These are phyloP conservation scores for Xerocomus nothofagi DNA, from an alignment of 1,284 basidiomycete species.

Conservation along the genomic window DNA sequence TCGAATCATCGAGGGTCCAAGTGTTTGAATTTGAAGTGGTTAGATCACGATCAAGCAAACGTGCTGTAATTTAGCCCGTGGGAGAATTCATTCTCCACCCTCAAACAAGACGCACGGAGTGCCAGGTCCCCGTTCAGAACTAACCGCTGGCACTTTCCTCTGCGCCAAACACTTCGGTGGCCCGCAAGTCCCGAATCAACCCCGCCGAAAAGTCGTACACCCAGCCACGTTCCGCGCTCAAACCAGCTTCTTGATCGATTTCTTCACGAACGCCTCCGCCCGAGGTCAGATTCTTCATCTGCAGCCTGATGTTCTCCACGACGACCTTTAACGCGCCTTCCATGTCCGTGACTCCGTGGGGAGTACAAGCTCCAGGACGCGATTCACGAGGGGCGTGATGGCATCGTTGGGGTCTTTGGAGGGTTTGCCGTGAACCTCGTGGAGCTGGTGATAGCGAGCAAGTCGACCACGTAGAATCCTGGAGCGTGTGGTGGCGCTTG, in stretches of 20 bases:
- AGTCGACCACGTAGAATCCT: constrained; percentile 17
- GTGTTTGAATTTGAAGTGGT: too few relatives aligned
- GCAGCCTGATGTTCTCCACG: constrained; percentile 75
- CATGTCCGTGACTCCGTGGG: constrained; percentile 37
- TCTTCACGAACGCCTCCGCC: too few relatives aligned
- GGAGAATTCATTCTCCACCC: too few relatives aligned
- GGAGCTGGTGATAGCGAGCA: neutral
- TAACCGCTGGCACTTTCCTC: too few relatives aligned
- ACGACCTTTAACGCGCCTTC: constrained; percentile 37
- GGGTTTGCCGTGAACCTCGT: constrained; percentile 5
- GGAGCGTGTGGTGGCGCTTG: constrained; percentile 11
- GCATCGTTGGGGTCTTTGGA: constrained; percentile 19
- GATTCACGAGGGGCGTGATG: constrained; percentile 62
- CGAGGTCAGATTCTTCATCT: constrained; percentile 67
- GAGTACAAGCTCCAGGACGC: constrained; percentile 40
- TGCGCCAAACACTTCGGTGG: constrained; percentile 43
- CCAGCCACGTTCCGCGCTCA: constrained; percentile 85
- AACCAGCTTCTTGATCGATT: too few relatives aligned
- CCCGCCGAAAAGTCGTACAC: constrained; percentile 78
- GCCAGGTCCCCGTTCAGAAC: too few relatives aligned
- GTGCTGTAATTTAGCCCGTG: too few relatives aligned
- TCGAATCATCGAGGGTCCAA: too few relatives aligned
- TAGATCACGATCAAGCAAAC: too few relatives aligned
- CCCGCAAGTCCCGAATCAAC: constrained; percentile 63
- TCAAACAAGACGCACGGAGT: too few relatives aligned